A percentile compares a stretch with the other conserved stretches of the same genome.
phyloP scores from a whole-genome alignment of 495 filamentous ascomycete species.

The Penicillium verhagenii region DNA sequence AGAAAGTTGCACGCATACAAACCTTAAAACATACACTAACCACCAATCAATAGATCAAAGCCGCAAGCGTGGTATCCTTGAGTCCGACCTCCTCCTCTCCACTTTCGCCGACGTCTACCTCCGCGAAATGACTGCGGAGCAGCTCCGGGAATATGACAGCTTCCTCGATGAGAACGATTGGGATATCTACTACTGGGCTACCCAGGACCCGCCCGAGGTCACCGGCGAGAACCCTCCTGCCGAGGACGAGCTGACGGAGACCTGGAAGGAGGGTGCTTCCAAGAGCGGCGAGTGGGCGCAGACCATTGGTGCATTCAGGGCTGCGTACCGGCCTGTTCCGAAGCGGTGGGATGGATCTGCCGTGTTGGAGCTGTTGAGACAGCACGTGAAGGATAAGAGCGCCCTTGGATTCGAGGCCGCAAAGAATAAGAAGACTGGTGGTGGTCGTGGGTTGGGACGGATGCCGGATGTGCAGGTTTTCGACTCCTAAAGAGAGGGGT shows the following conservation, averaged over 20 bases:
- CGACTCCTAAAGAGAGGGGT: slow-evolving; percentile 26
- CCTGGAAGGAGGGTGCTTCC: slow-evolving; percentile 51
- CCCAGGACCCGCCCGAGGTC: slow-evolving; percentile 70
- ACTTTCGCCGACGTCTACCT: slow-evolving; percentile 89
- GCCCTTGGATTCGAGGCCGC: slow-evolving; percentile 52
- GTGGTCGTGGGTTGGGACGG: slow-evolving; percentile 47
- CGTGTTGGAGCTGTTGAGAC: slow-evolving; percentile 70
- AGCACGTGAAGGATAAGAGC: slow-evolving; percentile 69
- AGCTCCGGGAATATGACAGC: slow-evolving; percentile 80
- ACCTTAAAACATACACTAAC: not conserved
- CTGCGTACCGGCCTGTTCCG: slow-evolving; percentile 89
- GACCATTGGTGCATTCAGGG: slow-evolving; percentile 91
- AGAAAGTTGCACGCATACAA: not conserved
- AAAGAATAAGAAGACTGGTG: slow-evolving; percentile 47
- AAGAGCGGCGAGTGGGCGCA: slow-evolving; percentile 90
- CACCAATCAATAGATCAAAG: slow-evolving; percentile 71
- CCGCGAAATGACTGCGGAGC: slow-evolving; percentile 63
- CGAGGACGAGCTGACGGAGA: slow-evolving; percentile 51
- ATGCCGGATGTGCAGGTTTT: slow-evolving; percentile 57
- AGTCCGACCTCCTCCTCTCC: slow-evolving; percentile 91
- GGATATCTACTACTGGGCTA: slow-evolving; percentile 99
- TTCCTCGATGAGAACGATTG: slow-evolving; percentile 99
- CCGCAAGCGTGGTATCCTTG: slow-evolving; percentile 93
- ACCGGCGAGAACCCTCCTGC: slow-evolving; percentile 27
- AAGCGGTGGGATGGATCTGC: slow-evolving; percentile 78